Conservation (phyloP, 495 filamentous ascomycete species). For the Penicillium paradoxum region DNA sequence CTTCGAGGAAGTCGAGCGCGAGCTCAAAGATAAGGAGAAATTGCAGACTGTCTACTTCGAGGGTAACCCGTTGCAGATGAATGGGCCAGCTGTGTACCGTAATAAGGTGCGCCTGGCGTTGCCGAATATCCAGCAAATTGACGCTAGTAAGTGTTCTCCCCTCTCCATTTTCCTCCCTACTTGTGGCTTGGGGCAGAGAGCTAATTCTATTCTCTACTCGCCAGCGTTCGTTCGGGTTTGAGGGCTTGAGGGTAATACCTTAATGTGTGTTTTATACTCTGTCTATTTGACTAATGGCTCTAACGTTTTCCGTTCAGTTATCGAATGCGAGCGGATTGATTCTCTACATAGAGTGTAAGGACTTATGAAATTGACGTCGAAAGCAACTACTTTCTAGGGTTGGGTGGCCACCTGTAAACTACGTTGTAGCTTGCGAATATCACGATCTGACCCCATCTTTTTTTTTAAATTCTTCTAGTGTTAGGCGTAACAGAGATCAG, state of each 20-base stretch:
- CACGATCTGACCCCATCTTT: too few relatives aligned
- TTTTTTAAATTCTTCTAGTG: too few relatives aligned
- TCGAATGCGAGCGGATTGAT: background rate
- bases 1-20: slow-evolving; percentile 78
- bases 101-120: slow-evolving; percentile 88
- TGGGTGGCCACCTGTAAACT: too few relatives aligned
- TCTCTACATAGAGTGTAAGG: background rate
- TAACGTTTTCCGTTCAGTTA: background rate
- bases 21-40: slow-evolving; percentile 69
- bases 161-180: background rate
- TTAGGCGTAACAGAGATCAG: too few relatives aligned
- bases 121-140: slow-evolving; percentile 86
- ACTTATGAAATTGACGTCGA: background rate
- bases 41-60: slow-evolving; percentile 96
- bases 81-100: slow-evolving; percentile 71
- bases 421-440: too few relatives aligned
- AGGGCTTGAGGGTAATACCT: background rate
- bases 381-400: background rate
- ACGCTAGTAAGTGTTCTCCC: slow-evolving; percentile 78
- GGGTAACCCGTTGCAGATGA: slow-evolving; percentile 83
- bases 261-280: background rate
- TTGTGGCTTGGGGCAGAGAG: background rate
- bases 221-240: slow-evolving; percentile 5
- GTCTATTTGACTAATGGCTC: background rate
- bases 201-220: background rate